Evolutionary conservation across 2,329 filamentous ascomycete genomes (phyloP), one percentile per base, ranked within the genome.

Genomic region (Aspergillus phoenicis): DNA sequence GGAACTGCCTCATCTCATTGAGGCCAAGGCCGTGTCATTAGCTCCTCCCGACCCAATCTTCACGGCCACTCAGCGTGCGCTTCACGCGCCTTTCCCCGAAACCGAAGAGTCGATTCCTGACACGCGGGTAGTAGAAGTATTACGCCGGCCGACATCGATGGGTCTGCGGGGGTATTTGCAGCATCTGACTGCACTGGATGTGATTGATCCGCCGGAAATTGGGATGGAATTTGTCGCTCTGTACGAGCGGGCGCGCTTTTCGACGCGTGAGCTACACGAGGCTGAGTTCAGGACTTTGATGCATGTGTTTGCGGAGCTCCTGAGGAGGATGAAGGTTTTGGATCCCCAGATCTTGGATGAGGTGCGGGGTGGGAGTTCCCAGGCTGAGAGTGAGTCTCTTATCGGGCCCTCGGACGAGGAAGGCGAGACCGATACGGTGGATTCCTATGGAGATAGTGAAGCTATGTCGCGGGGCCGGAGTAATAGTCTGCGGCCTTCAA

Each of bases 241-340:
- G 20, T 99, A 97, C 77, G 95, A 98, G 78, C 82, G 85, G 60
- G 92, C 93, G 2, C 88, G 94, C 43, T 99, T 96, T 78, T 93
- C 91, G 2, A 85, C 85, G 0, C 80, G 82, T 5, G 85, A 89
- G 1, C 80, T 97, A 4, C 84, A 86, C 2, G 89, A 93, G 67
- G 70, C 77, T 0, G 84, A 89, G 55, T 98, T 99, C 73, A 84
- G 90, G 39, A 79, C 84, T 22, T 80, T 97, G 30, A 97, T 97
- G 92, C 85, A 87, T 59, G 82, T 91, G 26, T 97, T 98, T 75
- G 90, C 93, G 2, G 87, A 90, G 57, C 80, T 98, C 0, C 80
- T 98, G 13, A 86, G 90, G 56, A 85, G 83, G 17, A 96, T 98
- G 90, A 84, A 81, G 28, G 82, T 85, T 0, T 78, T 91, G 3